Percentiles rank a stretch among this genome's conserved stretches.
phyloP scores from a whole-genome alignment of 1,284 basidiomycete species.

The Acaromyces ingoldii region DNA sequence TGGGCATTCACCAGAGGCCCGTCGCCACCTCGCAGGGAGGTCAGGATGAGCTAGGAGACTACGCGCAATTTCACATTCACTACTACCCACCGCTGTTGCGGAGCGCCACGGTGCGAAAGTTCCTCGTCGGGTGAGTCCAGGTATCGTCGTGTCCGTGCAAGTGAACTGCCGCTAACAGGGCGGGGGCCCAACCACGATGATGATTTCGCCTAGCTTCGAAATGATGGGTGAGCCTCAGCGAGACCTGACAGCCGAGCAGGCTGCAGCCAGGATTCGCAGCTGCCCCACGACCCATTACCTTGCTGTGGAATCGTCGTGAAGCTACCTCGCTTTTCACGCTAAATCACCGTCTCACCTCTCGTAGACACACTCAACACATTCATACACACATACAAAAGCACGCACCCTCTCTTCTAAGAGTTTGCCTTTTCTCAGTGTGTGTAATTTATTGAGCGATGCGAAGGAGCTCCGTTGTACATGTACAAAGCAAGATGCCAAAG shows the following conservation, averaged over 20 bases:
- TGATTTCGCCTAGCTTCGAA: slow-evolving; percentile 64
- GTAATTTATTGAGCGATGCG: no score
- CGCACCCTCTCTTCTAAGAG: no score
- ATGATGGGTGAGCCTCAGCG: slow-evolving; percentile 86
- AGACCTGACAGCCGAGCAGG: slow-evolving; percentile 85
- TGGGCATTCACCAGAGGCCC: slow-evolving; percentile 75
- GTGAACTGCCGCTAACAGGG: neutral
- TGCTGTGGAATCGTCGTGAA: neutral
- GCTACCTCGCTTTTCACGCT: neutral
- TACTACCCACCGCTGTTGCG: slow-evolving; percentile 82
- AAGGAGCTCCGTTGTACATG: no score
- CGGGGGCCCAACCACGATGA: neutral
- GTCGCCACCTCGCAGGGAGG: slow-evolving; percentile 55
- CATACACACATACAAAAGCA: no score
- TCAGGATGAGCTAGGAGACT: slow-evolving; percentile 46
- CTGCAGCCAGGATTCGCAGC: slow-evolving; percentile 56
- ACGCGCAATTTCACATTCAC: slow-evolving; percentile 79
- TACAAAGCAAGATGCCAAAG: no score
- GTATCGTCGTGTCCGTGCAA: neutral
- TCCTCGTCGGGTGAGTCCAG: slow-evolving; percentile 74
- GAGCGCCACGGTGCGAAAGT: slow-evolving; percentile 78
- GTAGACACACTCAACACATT: no score
- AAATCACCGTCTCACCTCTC: no score
- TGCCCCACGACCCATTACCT: slow-evolving; percentile 32
- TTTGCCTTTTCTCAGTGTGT: no score